Evolutionary conservation across 192 early-diverging fungal species (phyloP).

Genomic region (Chytriomyces hyalinus): DNA sequence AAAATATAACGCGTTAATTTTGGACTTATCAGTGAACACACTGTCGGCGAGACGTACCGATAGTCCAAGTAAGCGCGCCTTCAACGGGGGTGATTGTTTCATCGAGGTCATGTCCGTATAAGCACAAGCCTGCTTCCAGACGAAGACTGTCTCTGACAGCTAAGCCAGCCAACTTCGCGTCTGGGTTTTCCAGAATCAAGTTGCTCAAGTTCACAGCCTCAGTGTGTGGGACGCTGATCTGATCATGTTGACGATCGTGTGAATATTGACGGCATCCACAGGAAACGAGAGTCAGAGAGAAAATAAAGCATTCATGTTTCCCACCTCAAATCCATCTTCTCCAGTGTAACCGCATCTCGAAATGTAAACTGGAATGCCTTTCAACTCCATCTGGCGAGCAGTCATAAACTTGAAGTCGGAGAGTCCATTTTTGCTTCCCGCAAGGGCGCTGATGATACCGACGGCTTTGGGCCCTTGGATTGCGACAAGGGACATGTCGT

Average conservation of each 20-base stretch:
- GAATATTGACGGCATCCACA: neutral
- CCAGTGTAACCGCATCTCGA: constrained; percentile 98
- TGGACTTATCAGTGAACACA: neutral
- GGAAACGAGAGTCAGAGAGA: neutral
- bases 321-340: constrained; percentile 97
- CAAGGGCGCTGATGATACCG: constrained; percentile 65
- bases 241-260: neutral
- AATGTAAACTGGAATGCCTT: constrained; percentile 81
- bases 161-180: constrained; percentile 90
- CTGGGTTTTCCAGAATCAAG: constrained; percentile 68
- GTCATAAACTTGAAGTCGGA: constrained; percentile 90
- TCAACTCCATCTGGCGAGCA: constrained; percentile 70
- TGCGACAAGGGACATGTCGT: constrained; percentile 86
- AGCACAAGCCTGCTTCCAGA: constrained; percentile 94
- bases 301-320: neutral
- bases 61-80: constrained; percentile 92
- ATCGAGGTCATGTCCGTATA: constrained; percentile 96
- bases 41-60: constrained; percentile 59
- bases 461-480: constrained; percentile 90
- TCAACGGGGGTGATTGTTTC: constrained; percentile 92
- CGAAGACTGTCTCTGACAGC: constrained; percentile 94
- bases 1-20: neutral
- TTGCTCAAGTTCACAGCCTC: constrained; percentile 74
- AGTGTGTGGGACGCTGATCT: constrained; percentile 84
- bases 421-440: constrained; percentile 58